Conservation (phyloP, 306 rosid genomes). For the Dryas drummondii region DNA sequence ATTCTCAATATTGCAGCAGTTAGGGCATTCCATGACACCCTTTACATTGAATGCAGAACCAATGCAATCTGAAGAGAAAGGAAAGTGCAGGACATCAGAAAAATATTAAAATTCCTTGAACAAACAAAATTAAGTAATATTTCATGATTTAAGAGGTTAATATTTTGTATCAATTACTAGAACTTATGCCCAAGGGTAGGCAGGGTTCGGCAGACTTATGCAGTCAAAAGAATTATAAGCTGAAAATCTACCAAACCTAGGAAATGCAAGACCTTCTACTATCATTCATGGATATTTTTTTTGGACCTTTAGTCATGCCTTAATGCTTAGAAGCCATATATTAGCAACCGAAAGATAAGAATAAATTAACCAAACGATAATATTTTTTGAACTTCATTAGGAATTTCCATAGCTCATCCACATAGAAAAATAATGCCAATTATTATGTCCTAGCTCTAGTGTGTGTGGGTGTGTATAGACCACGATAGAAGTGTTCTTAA, state of each 20-base stretch:
- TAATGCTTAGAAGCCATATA: too few relatives aligned
- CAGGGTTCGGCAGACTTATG: too few relatives aligned
- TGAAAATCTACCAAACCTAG: not conserved
- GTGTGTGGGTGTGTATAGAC: not conserved
- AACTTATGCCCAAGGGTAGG: too few relatives aligned
- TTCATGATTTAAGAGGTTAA: too few relatives aligned
- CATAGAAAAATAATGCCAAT: too few relatives aligned
- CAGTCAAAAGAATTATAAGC: not conserved
- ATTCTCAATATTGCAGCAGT: constrained; percentile 9
- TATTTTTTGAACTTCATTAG: too few relatives aligned
- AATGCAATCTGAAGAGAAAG: constrained; percentile 24
- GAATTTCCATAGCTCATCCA: too few relatives aligned
- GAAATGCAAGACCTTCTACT: not conserved
- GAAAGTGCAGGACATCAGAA: not conserved
- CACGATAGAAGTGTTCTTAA: not conserved
- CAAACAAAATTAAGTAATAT: not conserved
- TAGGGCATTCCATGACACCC: constrained; percentile 33
- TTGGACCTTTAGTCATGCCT: not conserved
- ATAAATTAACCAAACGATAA: not conserved
- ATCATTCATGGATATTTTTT: not conserved
- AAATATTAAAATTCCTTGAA: too few relatives aligned
- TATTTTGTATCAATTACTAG: too few relatives aligned
- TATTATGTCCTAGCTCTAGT: not conserved
- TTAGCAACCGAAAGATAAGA: not conserved
- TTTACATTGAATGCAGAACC: constrained; percentile 25